Conservation (phyloP, 1,284 basidiomycete species). For the Abortiporus biennis region DNA sequence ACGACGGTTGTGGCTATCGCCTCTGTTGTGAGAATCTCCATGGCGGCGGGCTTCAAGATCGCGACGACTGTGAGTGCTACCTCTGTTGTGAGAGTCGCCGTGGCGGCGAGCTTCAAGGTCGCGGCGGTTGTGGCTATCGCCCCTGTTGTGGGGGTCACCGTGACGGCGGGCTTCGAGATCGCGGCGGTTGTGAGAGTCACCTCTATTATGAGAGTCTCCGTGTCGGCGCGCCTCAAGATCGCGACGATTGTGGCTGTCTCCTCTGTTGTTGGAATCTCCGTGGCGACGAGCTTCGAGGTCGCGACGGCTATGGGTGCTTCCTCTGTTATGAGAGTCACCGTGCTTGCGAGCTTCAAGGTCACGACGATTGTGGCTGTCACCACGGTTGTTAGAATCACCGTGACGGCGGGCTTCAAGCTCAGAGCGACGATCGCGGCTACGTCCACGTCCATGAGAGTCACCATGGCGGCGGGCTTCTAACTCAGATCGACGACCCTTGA, state of each 20-base stretch:
- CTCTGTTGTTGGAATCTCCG: too few species aligned
- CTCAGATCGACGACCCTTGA: slow-evolving; percentile 1
- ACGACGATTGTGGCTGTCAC: slow-evolving; percentile 5
- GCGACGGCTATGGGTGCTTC: slow-evolving; percentile 12
- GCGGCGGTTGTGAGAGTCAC: slow-evolving; percentile 2
- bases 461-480: slow-evolving; percentile 5
- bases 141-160: not conserved
- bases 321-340: slow-evolving; percentile 16
- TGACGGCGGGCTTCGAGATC: not conserved
- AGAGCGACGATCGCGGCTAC: slow-evolving; percentile 4
- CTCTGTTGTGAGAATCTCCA: slow-evolving; percentile 14
- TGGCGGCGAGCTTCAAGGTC: slow-evolving; percentile 3
- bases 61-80: slow-evolving; percentile 3
- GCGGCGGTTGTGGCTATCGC: not conserved
- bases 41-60: slow-evolving; percentile 14
- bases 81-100: slow-evolving; percentile 8
- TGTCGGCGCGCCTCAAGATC: not conserved
- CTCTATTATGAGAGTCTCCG: not conserved
- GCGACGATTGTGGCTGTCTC: not conserved
- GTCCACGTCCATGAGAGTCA: slow-evolving; percentile 11
- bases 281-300: too few species aligned
- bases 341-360: slow-evolving; percentile 14
- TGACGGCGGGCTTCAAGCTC: not conserved
- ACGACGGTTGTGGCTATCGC: slow-evolving; percentile 3
- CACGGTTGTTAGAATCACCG: slow-evolving; percentile 12